Conservation (phyloP, 108 stramenopile genomes). For the Fragilaria crotonensis region DNA sequence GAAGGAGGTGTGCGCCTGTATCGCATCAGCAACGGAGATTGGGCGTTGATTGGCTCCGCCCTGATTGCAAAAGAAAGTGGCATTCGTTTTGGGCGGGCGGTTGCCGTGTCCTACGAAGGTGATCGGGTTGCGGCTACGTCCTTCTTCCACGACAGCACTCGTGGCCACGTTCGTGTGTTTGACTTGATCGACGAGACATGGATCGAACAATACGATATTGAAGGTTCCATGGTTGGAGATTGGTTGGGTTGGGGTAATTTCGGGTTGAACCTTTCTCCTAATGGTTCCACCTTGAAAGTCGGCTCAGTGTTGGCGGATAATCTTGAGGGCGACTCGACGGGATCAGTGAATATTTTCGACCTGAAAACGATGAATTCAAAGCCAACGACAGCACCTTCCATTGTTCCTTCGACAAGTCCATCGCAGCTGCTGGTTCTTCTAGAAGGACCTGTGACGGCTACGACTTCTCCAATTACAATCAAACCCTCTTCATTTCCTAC, state of each 20-base stretch:
- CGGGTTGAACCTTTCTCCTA: background rate
- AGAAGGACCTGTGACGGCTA: too few relatives aligned
- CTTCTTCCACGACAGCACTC: background rate
- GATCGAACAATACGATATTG: background rate
- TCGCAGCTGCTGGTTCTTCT: too few relatives aligned
- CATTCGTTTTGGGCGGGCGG: conserved; percentile 31
- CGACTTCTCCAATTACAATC: too few relatives aligned
- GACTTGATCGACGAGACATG: background rate
- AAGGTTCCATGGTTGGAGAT: background rate
- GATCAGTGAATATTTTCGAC: background rate
- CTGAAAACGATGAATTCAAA: background rate
- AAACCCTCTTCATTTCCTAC: too few relatives aligned
- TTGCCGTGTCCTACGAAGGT: conserved; percentile 29
- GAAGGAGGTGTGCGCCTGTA: conserved; percentile 1
- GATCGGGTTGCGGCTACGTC: conserved; percentile 23
- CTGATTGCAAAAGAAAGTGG: conserved; percentile 6
- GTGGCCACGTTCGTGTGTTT: conserved; percentile 1
- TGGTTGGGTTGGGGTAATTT: conserved; percentile 2
- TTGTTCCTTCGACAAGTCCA: too few relatives aligned
- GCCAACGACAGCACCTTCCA: too few relatives aligned
- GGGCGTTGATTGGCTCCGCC: conserved; percentile 23
- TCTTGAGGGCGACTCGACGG: background rate
- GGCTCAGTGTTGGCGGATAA: background rate
- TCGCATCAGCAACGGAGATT: conserved; percentile 1
- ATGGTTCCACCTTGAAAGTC: background rate